Evolutionary conservation across 179 eudicot genomes (phyloP), one percentile per base, ranked within the genome.

Genomic region (Actinidia arguta): DNA sequence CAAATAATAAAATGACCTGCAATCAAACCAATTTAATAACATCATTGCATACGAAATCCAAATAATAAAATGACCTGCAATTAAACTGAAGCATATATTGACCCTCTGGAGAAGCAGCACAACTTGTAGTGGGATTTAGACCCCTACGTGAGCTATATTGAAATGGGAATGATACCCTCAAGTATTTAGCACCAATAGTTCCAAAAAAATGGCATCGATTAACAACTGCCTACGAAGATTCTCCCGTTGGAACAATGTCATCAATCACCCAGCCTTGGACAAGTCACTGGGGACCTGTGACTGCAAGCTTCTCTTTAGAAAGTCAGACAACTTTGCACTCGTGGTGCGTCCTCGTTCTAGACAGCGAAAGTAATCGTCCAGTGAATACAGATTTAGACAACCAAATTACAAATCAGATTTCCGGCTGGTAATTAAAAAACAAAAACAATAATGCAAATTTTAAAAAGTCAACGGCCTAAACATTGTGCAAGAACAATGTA

Each of bases 301-400:
- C 81, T 88, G 90, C 72, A 90, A 80, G 77, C 83, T 89, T 85
- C 81, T 92, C 75, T 92, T 89, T 46, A 94, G 87, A 83, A 93
- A 93, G 58, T 82, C 88, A 1, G 97, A 92, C 59, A 94, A 67
- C 81, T 92, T 89, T 67, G 91, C 85, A 59, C 90, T 81, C 8
- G 93, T 97, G 47, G 98, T 92, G 52, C 89, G 93, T 44, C 94
- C 97, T 69, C 90, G 88, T 58, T 93, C 93, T 46, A 94, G 78
- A 82, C 98, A 93, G 78, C 58, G 87, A 44, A 90, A 66, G 83
- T 94, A 93, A 71, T 94, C 91, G 61, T 92, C 95, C 77, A 91
- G 97, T 94, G 96, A 39, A 24, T 46, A 76, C 54, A 81, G 66
- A 71, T 70, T 36, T 36, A 70, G 39, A 55, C 11, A 11, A 39